Evolutionary conservation across 1,284 basidiomycete genomes (phyloP).

Genomic region (Neotropicomus parvogracilis): DNA sequence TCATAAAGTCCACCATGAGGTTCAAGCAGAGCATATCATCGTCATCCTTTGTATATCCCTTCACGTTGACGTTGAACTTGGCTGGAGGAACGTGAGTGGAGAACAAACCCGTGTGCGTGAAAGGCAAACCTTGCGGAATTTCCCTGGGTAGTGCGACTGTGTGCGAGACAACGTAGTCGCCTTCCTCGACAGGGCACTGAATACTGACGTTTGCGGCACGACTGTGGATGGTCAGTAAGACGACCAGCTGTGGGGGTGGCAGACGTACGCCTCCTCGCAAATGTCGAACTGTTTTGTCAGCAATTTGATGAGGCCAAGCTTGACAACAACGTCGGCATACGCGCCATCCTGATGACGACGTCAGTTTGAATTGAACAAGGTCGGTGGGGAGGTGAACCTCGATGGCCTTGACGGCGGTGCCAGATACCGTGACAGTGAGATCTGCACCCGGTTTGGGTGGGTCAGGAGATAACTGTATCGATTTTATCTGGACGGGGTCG

Average conservation of each 20-base stretch:
- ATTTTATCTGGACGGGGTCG: constrained; percentile 58
- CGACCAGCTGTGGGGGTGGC: background rate
- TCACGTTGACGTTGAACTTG: constrained; percentile 77
- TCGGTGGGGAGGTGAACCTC: constrained; percentile 48
- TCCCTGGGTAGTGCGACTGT: constrained; percentile 83
- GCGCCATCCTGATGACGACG: constrained; percentile 73
- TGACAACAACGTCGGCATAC: constrained; percentile 82
- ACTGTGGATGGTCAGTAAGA: constrained; percentile 35
- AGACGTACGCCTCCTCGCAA: constrained; percentile 87
- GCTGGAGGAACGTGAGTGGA: constrained; percentile 45
- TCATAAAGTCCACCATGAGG: constrained; percentile 73
- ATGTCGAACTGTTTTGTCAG: constrained; percentile 80
- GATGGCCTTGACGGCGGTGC: constrained; percentile 54
- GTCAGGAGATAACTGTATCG: constrained; percentile 70
- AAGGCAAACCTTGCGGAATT: constrained; percentile 74
- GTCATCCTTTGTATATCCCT: constrained; percentile 75
- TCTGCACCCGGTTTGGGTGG: constrained; percentile 81
- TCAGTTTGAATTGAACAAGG: constrained; percentile 6
- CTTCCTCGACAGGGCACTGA: constrained; percentile 75
- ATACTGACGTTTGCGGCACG: constrained; percentile 67
- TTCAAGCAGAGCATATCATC: constrained; percentile 80
- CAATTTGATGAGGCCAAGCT: constrained; percentile 84
- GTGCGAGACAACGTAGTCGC: constrained; percentile 69
- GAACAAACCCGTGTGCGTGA: background rate
- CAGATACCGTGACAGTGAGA: constrained; percentile 77